These are phyloP conservation scores for Cytospora chrysosperma DNA, from an alignment of 2,329 filamentous ascomycete genomes.

Conservation along the genomic window DNA sequence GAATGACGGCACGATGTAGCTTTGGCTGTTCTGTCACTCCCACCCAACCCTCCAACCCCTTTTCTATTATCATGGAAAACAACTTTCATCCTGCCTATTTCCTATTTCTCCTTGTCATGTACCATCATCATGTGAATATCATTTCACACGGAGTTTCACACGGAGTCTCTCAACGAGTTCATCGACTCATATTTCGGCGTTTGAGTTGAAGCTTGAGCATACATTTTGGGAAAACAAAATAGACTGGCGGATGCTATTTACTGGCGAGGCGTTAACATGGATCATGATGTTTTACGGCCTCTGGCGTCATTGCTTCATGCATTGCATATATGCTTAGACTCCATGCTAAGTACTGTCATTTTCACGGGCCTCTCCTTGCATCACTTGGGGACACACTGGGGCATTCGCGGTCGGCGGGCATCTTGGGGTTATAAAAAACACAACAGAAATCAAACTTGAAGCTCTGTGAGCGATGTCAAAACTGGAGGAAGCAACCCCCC, in stretches of 20 bases:
- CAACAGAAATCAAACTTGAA: neutral
- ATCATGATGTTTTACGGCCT: neutral
- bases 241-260: slow-evolving; percentile 9
- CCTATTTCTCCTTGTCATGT: neutral
- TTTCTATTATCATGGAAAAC: neutral
- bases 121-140: neutral
- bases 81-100: neutral
- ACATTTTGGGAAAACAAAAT: slow-evolving; percentile 21
- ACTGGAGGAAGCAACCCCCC: neutral
- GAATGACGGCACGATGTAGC: slow-evolving; percentile 3
- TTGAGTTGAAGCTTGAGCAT: slow-evolving; percentile 14
- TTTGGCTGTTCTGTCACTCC: neutral
- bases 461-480: neutral
- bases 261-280: slow-evolving; percentile 18
- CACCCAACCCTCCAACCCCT: too few relatives aligned
- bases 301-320: neutral
- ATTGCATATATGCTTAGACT: neutral
- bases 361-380: slow-evolving; percentile 3
- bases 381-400: neutral
- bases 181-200: slow-evolving; percentile 2
- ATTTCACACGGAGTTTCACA: neutral
- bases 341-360: neutral
- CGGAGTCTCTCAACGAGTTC: neutral
- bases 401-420: neutral
- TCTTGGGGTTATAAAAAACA: neutral